These are phyloP conservation scores for Posidonia australis DNA, from an alignment of 106 monocot genomes.

Conservation along the genomic window DNA sequence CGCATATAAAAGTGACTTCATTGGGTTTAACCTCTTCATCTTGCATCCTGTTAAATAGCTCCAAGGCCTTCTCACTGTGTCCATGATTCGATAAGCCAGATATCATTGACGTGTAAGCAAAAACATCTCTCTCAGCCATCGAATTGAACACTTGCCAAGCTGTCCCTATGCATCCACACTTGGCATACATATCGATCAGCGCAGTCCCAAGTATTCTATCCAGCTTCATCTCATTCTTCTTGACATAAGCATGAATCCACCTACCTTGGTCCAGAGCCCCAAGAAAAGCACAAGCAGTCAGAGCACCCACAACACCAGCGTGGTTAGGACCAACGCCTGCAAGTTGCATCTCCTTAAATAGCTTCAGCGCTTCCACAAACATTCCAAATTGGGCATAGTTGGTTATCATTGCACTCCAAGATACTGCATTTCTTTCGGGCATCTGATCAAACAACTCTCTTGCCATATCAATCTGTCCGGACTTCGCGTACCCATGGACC, in stretches of 20 bases:
- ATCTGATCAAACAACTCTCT: slow-evolving; percentile 18
- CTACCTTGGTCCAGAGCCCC: slow-evolving; percentile 25
- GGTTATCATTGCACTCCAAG: slow-evolving; percentile 23
- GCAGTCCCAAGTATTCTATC: slow-evolving; percentile 29
- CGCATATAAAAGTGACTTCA: slow-evolving; percentile 68
- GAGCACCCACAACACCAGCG: slow-evolving; percentile 17
- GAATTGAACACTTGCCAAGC: slow-evolving; percentile 42
- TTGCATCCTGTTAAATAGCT: slow-evolving; percentile 47
- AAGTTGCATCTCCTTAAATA: slow-evolving; percentile 20
- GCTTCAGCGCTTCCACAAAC: slow-evolving; percentile 17
- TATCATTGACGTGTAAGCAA: slow-evolving; percentile 72
- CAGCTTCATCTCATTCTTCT: slow-evolving; percentile 16
- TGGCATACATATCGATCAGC: slow-evolving; percentile 25
- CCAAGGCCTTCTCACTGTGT: slow-evolving; percentile 37
- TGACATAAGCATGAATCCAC: slow-evolving; percentile 21
- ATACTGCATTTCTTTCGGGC: slow-evolving; percentile 22
- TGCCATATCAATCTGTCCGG: slow-evolving; percentile 9
- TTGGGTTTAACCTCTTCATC: slow-evolving; percentile 55
- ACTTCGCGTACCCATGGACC: slow-evolving; percentile 17
- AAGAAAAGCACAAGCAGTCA: slow-evolving; percentile 20
- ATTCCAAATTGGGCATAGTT: slow-evolving; percentile 15
- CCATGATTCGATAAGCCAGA: slow-evolving; percentile 69
- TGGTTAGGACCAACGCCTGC: slow-evolving; percentile 16
- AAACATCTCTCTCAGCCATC: slow-evolving; percentile 60
- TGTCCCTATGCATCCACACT: slow-evolving; percentile 19